A percentile compares a stretch with the other conserved stretches of the same genome.
Evolutionary conservation across 345 rosid species (phyloP).

Genomic region (Lumnitzera racemosa): DNA sequence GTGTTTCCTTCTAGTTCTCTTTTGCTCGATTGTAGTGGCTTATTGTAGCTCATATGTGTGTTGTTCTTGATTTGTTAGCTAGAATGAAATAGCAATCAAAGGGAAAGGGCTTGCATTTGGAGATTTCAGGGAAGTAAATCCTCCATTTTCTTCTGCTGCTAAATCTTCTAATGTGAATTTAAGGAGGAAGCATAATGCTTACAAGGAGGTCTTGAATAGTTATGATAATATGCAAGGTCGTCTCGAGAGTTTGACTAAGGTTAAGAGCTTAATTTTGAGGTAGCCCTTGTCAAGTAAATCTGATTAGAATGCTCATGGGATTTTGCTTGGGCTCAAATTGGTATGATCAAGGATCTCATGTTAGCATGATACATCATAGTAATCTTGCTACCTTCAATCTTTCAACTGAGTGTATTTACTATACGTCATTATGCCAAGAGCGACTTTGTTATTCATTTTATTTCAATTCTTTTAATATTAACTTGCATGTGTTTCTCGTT

Average conservation of each 20-base stretch:
- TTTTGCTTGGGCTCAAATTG: background rate
- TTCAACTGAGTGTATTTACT: too few species aligned
- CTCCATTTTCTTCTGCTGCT: constrained; percentile 11
- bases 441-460: too few species aligned
- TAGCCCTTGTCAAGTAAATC: constrained; percentile 8
- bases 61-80: too few species aligned
- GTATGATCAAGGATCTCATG: background rate
- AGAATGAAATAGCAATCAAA: constrained; percentile 12
- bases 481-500: too few species aligned
- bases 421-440: too few species aligned
- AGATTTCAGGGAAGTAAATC: constrained; percentile 10
- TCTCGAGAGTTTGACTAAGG: constrained; percentile 20
- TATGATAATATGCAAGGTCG: constrained; percentile 22
- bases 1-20: too few species aligned
- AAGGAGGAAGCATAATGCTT: constrained; percentile 26
- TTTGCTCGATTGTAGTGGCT: too few species aligned
- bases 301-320: too few species aligned
- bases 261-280: constrained; percentile 45
- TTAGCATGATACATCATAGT: too few species aligned
- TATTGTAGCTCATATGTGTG: too few species aligned
- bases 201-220: constrained; percentile 33
- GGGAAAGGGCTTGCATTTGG: constrained; percentile 12
- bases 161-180: constrained; percentile 13
- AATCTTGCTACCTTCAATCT: too few species aligned
- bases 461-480: too few species aligned